A percentile compares a stretch with the other conserved stretches of the same genome.
These are phyloP conservation scores for Royoungia palumana DNA, from an alignment of 768 basidiomycete species.

Conservation along the genomic window DNA sequence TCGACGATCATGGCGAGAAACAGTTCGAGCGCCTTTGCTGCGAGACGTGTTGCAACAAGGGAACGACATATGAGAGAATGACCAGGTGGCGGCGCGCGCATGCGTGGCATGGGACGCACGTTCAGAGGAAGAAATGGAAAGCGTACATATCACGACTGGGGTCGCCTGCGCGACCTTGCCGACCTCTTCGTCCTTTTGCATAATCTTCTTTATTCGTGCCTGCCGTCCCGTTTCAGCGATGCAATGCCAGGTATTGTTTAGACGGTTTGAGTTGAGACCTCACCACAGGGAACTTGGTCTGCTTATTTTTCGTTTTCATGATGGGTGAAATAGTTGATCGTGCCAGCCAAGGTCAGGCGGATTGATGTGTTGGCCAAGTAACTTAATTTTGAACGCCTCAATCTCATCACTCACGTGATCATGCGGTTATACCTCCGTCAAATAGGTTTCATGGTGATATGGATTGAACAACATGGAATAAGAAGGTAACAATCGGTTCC, in stretches of 20 bases:
- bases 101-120: constrained; percentile 14
- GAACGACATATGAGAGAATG: background rate
- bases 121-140: constrained; percentile 1
- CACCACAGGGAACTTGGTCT: constrained; percentile 89
- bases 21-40: constrained; percentile 92
- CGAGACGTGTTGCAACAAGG: too few species aligned
- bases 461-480: too few species aligned
- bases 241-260: background rate
- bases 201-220: constrained; percentile 99
- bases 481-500: too few species aligned
- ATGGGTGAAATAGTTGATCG: constrained; percentile 34
- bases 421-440: too few species aligned
- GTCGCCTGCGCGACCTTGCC: constrained; percentile 97
- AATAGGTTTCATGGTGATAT: too few species aligned
- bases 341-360: background rate
- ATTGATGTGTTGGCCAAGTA: constrained; percentile 10
- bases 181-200: constrained; percentile 99
- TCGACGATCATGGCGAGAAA: constrained; percentile 85
- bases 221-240: constrained; percentile 30
- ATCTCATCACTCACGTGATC: constrained; percentile 29
- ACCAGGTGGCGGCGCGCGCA: constrained; percentile 1
- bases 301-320: constrained; percentile 91
- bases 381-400: constrained; percentile 1
- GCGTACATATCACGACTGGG: constrained; percentile 93
- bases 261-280: constrained; percentile 27